Evolutionary conservation across 257 asterid genomes (phyloP).

Genomic region (Apocynum venetum): DNA sequence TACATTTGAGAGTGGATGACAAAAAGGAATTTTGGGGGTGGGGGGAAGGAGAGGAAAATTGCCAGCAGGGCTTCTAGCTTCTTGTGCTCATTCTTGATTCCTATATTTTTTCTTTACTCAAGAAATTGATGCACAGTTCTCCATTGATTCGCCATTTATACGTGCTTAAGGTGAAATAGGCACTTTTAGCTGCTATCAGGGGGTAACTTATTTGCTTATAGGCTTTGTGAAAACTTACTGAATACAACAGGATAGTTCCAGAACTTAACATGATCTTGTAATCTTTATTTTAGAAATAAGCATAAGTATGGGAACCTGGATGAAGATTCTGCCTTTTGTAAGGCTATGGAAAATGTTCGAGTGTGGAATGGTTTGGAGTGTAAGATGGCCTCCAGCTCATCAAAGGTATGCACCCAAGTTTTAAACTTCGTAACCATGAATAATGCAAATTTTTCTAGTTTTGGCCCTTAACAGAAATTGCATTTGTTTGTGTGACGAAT

Average conservation of each 20-base stretch:
- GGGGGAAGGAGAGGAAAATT: not conserved
- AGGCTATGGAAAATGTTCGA: conserved; percentile 59
- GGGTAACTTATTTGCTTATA: not conserved
- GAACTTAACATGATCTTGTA: not conserved
- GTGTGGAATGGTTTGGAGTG: conserved; percentile 87
- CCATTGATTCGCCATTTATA: not conserved
- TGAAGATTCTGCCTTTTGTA: conserved; percentile 49
- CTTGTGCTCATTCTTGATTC: not conserved
- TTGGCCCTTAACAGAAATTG: not conserved
- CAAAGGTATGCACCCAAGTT: conserved; percentile 53
- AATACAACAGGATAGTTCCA: not conserved
- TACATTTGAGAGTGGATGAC: not conserved
- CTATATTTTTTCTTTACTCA: not conserved
- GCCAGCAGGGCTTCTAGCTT: not conserved
- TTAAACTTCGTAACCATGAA: not conserved
- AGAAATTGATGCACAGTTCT: not conserved
- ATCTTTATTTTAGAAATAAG: conserved; percentile 54
- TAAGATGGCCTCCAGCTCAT: conserved; percentile 82
- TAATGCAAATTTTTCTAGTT: not conserved
- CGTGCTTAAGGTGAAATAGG: not conserved
- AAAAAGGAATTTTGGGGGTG: too few species aligned
- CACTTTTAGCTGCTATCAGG: not conserved
- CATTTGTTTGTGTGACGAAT: not conserved
- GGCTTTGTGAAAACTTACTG: not conserved
- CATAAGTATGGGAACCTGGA: conserved; percentile 43